Conservation (phyloP, 2,329 filamentous ascomycete species). For the Ophiocordyceps robertsii region DNA sequence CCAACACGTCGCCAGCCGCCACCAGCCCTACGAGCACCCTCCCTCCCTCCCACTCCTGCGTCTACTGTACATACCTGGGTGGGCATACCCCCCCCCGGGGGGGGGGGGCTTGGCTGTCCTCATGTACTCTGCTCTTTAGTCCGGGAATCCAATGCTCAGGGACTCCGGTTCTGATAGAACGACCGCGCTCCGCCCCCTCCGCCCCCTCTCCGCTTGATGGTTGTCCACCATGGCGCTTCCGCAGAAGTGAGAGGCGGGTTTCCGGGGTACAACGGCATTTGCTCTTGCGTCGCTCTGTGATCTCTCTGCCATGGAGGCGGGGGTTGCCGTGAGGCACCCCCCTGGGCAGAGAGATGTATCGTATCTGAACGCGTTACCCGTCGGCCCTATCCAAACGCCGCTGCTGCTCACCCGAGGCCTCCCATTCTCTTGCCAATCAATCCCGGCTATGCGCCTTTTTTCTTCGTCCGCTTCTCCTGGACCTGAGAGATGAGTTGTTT, state of each 20-base stretch:
- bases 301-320: slow-evolving; percentile 36
- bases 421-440: not conserved
- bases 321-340: slow-evolving; percentile 1
- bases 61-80: not conserved
- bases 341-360: slow-evolving; percentile 45
- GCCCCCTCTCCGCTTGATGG: slow-evolving; percentile 13
- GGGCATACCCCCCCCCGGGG: not conserved
- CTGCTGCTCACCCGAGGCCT: not conserved
- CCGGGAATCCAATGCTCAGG: slow-evolving; percentile 43
- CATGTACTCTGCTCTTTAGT: slow-evolving; percentile 54
- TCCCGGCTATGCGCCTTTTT: slow-evolving; percentile 4
- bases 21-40: too few relatives aligned
- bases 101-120: not conserved
- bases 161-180: slow-evolving; percentile 50
- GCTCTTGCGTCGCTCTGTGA: slow-evolving; percentile 48
- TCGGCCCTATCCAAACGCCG: too few relatives aligned
- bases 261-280: slow-evolving; percentile 7
- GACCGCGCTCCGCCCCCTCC: slow-evolving; percentile 20
- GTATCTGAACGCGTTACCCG: slow-evolving; percentile 42
- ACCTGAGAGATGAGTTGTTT: slow-evolving; percentile 11
- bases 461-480: not conserved
- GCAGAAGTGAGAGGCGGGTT: not conserved
- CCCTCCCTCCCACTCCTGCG: too few relatives aligned
- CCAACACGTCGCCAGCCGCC: too few relatives aligned
- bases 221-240: slow-evolving; percentile 13